Percentiles rank a stretch among this genome's conserved stretches.
Conservation (phyloP, 805 yeast species). For the Sungouiozyma intestinalis region DNA sequence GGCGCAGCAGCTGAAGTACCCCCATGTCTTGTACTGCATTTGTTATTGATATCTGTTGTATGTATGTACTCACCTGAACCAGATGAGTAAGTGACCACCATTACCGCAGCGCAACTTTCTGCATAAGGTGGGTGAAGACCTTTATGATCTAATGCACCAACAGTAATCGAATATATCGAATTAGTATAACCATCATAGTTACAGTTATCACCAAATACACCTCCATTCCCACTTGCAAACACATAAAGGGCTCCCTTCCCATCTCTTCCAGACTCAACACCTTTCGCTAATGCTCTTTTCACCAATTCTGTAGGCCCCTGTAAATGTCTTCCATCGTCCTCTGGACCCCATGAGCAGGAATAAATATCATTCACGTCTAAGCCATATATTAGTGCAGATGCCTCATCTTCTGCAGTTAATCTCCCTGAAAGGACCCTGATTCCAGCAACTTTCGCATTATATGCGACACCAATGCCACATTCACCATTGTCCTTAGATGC, state of each 20-base stretch:
- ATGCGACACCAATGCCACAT: slow-evolving; percentile 98
- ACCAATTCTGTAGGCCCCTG: slow-evolving; percentile 77
- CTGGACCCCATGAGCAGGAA: slow-evolving; percentile 98
- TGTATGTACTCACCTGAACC: slow-evolving; percentile 85
- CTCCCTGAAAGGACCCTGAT: slow-evolving; percentile 77
- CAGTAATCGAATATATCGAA: slow-evolving; percentile 87
- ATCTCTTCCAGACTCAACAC: slow-evolving; percentile 69
- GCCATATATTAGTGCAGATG: slow-evolving; percentile 73
- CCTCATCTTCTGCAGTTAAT: slow-evolving; percentile 81
- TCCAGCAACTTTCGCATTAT: slow-evolving; percentile 76
- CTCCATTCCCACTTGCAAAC: slow-evolving; percentile 96
- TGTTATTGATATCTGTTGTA: slow-evolving; percentile 65
- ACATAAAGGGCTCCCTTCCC: slow-evolving; percentile 83
- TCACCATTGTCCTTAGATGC: slow-evolving; percentile 68
- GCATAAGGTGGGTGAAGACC: slow-evolving; percentile 85
- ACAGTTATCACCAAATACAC: slow-evolving; percentile 71
- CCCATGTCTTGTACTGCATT: slow-evolving; percentile 71
- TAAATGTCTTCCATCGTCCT: slow-evolving; percentile 81
- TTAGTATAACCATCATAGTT: slow-evolving; percentile 97
- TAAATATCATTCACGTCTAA: slow-evolving; percentile 83
- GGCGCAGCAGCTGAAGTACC: slow-evolving; percentile 99
- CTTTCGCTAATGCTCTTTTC: slow-evolving; percentile 72
- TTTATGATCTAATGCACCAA: slow-evolving; percentile 82
- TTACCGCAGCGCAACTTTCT: slow-evolving; percentile 88
- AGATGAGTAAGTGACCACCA: slow-evolving; percentile 87